phyloP scores from a whole-genome alignment of 2,329 filamentous ascomycete genomes.

The Thelonectria olida region DNA sequence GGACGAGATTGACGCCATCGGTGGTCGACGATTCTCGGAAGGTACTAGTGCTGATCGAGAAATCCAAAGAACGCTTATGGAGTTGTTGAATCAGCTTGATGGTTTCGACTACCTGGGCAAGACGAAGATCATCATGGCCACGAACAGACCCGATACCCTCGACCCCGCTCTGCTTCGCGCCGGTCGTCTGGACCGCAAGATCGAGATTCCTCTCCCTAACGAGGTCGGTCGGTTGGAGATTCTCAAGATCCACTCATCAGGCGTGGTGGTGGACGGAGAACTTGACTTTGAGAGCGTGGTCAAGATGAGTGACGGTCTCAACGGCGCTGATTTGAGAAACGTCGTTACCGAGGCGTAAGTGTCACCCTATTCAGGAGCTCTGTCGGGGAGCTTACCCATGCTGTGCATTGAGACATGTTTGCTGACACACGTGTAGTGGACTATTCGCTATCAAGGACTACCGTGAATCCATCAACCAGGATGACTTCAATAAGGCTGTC shows the following conservation, averaged over 20 bases:
- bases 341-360: conserved; percentile 98
- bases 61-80: conserved; percentile 98
- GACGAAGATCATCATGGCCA: conserved; percentile 99
- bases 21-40: conserved; percentile 94
- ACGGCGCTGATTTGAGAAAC: conserved; percentile 96
- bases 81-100: conserved; percentile 96
- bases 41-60: conserved; percentile 97
- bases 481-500: conserved; percentile 99
- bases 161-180: conserved; percentile 93
- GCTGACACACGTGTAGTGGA: conserved; percentile 65
- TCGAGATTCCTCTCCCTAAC: conserved; percentile 96
- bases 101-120: conserved; percentile 99
- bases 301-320: conserved; percentile 99
- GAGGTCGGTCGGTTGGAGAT: conserved; percentile 97
- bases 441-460: conserved; percentile 99
- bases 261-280: conserved; percentile 90
- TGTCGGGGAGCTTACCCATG: not conserved
- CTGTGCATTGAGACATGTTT: conserved; percentile 20
- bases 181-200: conserved; percentile 94
- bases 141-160: conserved; percentile 95
- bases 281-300: conserved; percentile 99
- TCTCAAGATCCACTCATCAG: conserved; percentile 93
- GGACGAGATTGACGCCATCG: conserved; percentile 99
- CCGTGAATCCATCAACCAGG: conserved; percentile 93
- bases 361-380: not conserved